Evolutionary conservation across 2,329 filamentous ascomycete genomes (phyloP).

Genomic region (Endothia cerciana): DNA sequence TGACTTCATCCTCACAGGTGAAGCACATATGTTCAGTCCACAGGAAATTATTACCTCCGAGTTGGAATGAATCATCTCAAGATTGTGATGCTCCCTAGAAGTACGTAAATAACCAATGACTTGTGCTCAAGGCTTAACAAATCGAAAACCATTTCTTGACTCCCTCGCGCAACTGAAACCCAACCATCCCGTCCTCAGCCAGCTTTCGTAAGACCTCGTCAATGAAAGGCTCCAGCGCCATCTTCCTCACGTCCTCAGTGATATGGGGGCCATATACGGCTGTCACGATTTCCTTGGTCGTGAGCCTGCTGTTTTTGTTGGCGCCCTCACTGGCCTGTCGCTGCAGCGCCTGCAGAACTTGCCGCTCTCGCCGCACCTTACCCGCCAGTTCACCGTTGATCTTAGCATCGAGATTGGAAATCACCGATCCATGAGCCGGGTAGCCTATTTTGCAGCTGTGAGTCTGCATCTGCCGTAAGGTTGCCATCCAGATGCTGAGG

Average conservation of each 20-base stretch:
- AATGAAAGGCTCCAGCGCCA: slow-evolving; percentile 49
- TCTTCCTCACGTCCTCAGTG: slow-evolving; percentile 39
- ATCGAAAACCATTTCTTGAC: slow-evolving; percentile 44
- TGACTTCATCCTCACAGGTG: no score
- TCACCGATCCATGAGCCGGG: slow-evolving; percentile 48
- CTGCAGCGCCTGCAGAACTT: slow-evolving; percentile 42
- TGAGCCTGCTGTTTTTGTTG: slow-evolving; percentile 36
- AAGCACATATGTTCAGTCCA: no score
- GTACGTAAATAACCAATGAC: not conserved
- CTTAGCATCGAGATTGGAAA: slow-evolving; percentile 43
- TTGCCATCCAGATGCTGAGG: slow-evolving; percentile 54
- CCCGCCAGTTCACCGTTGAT: slow-evolving; percentile 42
- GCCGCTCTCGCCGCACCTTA: slow-evolving; percentile 46
- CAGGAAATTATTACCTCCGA: no score
- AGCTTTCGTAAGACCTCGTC: slow-evolving; percentile 48
- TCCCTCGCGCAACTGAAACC: slow-evolving; percentile 42
- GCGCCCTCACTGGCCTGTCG: slow-evolving; percentile 27
- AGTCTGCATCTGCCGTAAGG: slow-evolving; percentile 29
- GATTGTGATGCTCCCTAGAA: no score
- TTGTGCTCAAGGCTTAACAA: not conserved
- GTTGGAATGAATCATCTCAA: no score
- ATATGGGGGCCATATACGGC: slow-evolving; percentile 45
- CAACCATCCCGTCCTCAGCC: slow-evolving; percentile 47
- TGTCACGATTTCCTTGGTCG: slow-evolving; percentile 47
- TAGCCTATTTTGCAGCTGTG: slow-evolving; percentile 45